Percentiles rank a stretch among this genome's conserved stretches.
These are phyloP conservation scores for Kwoniella heveanensis DNA, from an alignment of 768 basidiomycete genomes.

Conservation along the genomic window DNA sequence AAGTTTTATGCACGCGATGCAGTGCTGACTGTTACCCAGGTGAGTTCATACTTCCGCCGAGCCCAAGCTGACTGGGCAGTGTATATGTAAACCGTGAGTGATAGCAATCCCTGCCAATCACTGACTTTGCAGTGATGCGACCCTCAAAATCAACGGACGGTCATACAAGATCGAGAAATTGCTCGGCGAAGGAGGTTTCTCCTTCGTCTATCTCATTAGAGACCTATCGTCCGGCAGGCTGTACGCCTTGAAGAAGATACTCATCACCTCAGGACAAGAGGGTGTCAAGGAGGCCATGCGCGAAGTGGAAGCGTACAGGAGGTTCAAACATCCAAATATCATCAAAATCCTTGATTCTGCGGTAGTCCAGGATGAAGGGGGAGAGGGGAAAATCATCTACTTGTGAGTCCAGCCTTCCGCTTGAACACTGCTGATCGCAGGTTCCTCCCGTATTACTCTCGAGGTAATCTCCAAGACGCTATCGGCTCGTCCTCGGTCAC, in stretches of 20 bases:
- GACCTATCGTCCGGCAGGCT: slow-evolving; percentile 64
- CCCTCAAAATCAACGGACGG: slow-evolving; percentile 92
- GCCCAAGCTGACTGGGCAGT: slow-evolving; percentile 30
- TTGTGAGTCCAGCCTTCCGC: slow-evolving; percentile 59
- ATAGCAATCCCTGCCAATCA: slow-evolving; percentile 60
- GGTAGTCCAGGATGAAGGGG: slow-evolving; percentile 88
- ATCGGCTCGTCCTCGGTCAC: slow-evolving; percentile 85
- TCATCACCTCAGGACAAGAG: slow-evolving; percentile 59
- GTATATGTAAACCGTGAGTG: slow-evolving; percentile 52
- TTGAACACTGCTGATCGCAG: slow-evolving; percentile 28
- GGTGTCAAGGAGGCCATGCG: slow-evolving; percentile 67
- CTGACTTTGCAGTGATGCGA: slow-evolving; percentile 61
- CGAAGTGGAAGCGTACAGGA: slow-evolving; percentile 83
- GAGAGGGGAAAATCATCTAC: slow-evolving; percentile 92
- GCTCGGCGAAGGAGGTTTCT: slow-evolving; percentile 81
- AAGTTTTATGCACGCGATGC: slow-evolving; percentile 56
- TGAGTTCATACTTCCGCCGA: slow-evolving; percentile 19
- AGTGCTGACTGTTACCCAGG: slow-evolving; percentile 47
- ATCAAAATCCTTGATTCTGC: slow-evolving; percentile 94
- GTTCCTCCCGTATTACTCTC: slow-evolving; percentile 70
- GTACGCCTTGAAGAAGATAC: slow-evolving; percentile 87
- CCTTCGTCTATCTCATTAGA: slow-evolving; percentile 56
- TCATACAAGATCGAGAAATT: slow-evolving; percentile 90
- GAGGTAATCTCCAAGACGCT: slow-evolving; percentile 91
- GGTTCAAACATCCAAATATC: slow-evolving; percentile 97